Evolutionary conservation across 2,329 filamentous ascomycete species (phyloP).

Genomic region (Sporothrix dimorphospora): DNA sequence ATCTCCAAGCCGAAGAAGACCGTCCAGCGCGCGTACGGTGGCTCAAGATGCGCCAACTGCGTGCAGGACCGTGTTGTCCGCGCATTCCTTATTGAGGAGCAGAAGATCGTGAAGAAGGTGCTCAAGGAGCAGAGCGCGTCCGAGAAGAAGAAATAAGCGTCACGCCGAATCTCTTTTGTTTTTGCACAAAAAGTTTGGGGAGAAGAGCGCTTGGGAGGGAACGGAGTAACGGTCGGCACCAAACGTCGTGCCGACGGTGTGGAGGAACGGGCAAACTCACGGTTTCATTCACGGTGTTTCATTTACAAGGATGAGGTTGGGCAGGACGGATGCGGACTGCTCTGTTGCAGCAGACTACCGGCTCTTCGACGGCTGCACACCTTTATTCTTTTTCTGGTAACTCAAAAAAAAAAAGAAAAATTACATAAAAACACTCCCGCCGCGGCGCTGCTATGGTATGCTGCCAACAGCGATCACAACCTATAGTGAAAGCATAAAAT

Average conservation of each 20-base stretch:
- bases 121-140: constrained; percentile 80
- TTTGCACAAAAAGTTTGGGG: constrained; percentile 23
- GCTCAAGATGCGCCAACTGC: constrained; percentile 97
- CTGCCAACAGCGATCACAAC: too few relatives aligned
- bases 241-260: not conserved
- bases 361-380: constrained; percentile 19
- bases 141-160: constrained; percentile 35
- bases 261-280: constrained; percentile 8
- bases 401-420: constrained; percentile 27
- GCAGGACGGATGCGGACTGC: constrained; percentile 24
- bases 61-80: constrained; percentile 97
- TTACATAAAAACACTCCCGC: not conserved
- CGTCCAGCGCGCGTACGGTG: constrained; percentile 97
- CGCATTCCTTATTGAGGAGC: constrained; percentile 99
- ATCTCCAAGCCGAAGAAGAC: constrained; percentile 99
- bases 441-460: not conserved
- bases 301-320: constrained; percentile 22
- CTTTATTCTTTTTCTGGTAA: constrained; percentile 23
- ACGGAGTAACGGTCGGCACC: not conserved
- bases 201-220: not conserved
- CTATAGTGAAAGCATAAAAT: not conserved
- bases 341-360: constrained; percentile 8
- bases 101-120: constrained; percentile 99
- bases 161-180: not conserved
- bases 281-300: constrained; percentile 28